phyloP scores from a whole-genome alignment of 106 monocot species.

The Narthecium ossifragum region DNA sequence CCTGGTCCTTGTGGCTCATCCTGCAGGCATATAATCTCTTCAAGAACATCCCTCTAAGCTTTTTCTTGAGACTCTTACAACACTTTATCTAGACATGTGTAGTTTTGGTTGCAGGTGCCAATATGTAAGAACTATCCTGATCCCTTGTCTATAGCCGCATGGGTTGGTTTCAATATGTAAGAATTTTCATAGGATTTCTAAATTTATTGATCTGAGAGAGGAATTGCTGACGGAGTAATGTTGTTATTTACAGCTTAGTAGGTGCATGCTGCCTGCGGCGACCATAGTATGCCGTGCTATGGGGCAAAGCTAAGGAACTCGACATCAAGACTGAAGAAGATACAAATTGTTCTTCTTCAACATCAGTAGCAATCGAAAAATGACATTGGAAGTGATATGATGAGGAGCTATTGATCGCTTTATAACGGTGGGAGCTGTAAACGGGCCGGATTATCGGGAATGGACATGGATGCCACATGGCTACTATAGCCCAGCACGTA shows the following conservation, averaged over 20 bases:
- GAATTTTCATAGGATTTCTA: neutral
- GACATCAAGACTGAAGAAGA: neutral
- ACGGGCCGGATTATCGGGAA: too few relatives aligned
- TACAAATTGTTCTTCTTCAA: too few relatives aligned
- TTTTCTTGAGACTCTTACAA: neutral
- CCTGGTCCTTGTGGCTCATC: constrained; percentile 65
- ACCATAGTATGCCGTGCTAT: neutral
- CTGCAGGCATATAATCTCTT: constrained; percentile 25
- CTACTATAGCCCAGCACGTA: too few relatives aligned
- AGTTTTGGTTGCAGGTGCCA: constrained; percentile 21
- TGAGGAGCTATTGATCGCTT: too few relatives aligned
- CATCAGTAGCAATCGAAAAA: too few relatives aligned
- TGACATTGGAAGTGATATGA: too few relatives aligned
- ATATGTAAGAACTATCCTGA: constrained; percentile 33
- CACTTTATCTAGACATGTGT: neutral
- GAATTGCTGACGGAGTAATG: neutral
- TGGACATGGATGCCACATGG: too few relatives aligned
- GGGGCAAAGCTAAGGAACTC: constrained; percentile 6
- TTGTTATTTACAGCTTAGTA: constrained; percentile 4
- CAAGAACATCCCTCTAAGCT: too few relatives aligned
- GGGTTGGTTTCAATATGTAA: constrained; percentile 30
- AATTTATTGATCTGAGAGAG: neutral
- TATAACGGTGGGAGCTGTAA: too few relatives aligned
- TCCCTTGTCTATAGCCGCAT: constrained; percentile 34
- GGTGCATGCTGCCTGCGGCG: neutral